Evolutionary conservation across 2,329 filamentous ascomycete genomes (phyloP), one percentile per base, ranked within the genome.

Genomic region (Fonsecaea pugnacius): DNA sequence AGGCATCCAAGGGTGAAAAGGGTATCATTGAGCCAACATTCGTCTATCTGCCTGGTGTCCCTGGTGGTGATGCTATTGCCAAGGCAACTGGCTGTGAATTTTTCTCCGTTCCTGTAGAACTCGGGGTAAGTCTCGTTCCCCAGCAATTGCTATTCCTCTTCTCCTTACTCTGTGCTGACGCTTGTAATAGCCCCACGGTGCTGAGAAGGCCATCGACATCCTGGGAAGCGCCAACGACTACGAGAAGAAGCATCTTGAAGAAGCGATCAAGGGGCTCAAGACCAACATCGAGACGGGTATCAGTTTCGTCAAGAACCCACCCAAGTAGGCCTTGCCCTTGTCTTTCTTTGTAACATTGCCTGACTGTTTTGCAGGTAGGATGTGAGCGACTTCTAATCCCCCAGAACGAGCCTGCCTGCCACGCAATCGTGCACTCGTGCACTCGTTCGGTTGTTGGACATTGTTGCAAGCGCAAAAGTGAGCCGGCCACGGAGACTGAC

Each of bases 91-190:
- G 92, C 72, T 80, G 86, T 69, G 93, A 99, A 62, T 99, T 91
- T 85, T 99, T 99, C 87, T 96, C 95, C 64, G 92, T 96, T 61
- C 94, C 93, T 67, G 87, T 98, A 72, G 91, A 96, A 82, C 92
- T 99, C 72, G 95, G 95, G 75, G 92, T 96, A 90, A 83, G 91
- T 85, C 65, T 59, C 21, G 35, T 53, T 14, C 0, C 1, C 51
- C 14, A 18, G 18, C 12, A 18, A 7, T 38, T 30, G 48, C 21
- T 33, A 36, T 27, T 59, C 52, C 24, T 52, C 14, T 64, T 60
- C 40, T 58, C 60, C 21, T 16, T 14, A 9, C 60, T 53, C 46
- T 58, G 51, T 62, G 58, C 73, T 77, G 72, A 77, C 75, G 58
- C 35, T 72, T 62, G 64, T 24, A 67, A 71, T 72, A 96, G 92